phyloP scores from a whole-genome alignment of 345 rosid species.

The Salix koriyanagi region DNA sequence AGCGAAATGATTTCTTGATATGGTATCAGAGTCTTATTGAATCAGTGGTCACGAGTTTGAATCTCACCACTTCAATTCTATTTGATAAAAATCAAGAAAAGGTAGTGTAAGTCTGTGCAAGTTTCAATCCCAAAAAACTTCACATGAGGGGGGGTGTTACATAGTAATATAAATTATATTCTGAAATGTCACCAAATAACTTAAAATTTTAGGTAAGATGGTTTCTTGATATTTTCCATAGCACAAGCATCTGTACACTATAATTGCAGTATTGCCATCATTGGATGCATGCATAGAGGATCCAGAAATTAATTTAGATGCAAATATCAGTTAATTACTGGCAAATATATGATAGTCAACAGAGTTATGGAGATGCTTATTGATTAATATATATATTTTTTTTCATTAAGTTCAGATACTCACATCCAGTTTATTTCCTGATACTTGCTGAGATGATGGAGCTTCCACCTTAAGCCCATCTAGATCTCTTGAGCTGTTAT shows the following conservation, averaged over 20 bases:
- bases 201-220: no score
- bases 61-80: no score
- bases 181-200: accelerated
- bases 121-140: no score
- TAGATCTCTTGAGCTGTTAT: conserved; percentile 5
- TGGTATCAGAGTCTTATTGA: no score
- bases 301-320: neutral
- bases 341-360: neutral
- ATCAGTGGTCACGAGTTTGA: no score
- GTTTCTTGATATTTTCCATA: neutral
- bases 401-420: neutral
- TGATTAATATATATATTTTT: neutral
- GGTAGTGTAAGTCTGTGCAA: no score
- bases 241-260: neutral
- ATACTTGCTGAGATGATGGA: conserved; percentile 2
- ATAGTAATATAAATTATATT: no score
- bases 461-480: neutral
- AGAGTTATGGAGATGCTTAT: neutral
- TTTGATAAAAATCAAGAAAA: no score
- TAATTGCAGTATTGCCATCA: no score
- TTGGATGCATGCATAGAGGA: no score
- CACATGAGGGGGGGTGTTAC: no score
- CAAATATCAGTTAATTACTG: neutral
- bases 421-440: conserved; percentile 18
- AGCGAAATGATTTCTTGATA: no score